Conservation (phyloP, 306 rosid species). For the Crataegus laevigata region DNA sequence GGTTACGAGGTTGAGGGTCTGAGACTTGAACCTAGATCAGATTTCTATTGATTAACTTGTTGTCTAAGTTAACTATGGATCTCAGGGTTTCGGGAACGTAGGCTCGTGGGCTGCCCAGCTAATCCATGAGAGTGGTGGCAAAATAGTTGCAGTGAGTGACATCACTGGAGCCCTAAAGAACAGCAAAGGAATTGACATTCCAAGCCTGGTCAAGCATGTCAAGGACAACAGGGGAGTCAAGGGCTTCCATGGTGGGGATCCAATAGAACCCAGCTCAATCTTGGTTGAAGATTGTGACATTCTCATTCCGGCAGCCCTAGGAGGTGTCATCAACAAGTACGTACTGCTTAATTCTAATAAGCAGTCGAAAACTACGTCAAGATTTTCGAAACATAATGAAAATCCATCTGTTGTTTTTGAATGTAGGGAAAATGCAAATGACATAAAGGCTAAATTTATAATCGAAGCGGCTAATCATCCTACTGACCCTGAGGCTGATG, state of each 20-base stretch:
- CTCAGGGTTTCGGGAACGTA: conserved; percentile 90
- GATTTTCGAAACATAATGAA: not conserved
- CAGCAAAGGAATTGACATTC: conserved; percentile 63
- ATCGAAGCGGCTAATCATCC: conserved; percentile 96
- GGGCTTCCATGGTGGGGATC: conserved; percentile 68
- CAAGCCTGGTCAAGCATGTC: conserved; percentile 55
- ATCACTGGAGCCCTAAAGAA: conserved; percentile 77
- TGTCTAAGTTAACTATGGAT: not conserved
- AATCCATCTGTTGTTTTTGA: not conserved
- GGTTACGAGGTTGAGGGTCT: not conserved
- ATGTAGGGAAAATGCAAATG: conserved; percentile 74
- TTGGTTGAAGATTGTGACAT: conserved; percentile 79
- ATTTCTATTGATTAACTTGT: not conserved
- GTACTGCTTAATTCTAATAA: not conserved
- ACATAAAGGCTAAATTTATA: conserved; percentile 73
- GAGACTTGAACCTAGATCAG: not conserved
- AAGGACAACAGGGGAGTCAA: conserved; percentile 51
- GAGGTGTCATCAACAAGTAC: conserved; percentile 82
- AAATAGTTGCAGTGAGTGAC: conserved; percentile 83
- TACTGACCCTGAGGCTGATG: conserved; percentile 94
- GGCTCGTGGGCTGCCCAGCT: conserved; percentile 93
- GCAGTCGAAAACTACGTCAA: not conserved
- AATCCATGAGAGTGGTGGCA: conserved; percentile 73
- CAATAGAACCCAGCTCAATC: conserved; percentile 48
- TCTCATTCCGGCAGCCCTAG: conserved; percentile 92